These are phyloP conservation scores for Starmera caribaea DNA, from an alignment of 805 yeast species.

Conservation along the genomic window DNA sequence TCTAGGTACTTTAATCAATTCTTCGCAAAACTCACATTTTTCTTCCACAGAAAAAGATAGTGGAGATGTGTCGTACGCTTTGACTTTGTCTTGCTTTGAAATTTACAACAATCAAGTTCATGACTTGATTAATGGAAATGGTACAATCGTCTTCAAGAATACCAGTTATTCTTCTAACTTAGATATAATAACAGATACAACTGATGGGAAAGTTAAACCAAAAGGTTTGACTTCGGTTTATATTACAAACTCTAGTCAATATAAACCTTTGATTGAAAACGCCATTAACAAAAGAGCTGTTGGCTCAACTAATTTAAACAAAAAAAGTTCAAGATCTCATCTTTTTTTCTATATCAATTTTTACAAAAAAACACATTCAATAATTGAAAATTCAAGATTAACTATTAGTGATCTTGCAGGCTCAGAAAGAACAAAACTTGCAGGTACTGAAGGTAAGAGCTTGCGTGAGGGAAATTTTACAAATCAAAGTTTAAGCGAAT, in stretches of 20 bases:
- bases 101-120: slow-evolving; percentile 37
- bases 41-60: slow-evolving; percentile 6
- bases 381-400: slow-evolving; percentile 25
- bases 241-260: slow-evolving; percentile 27
- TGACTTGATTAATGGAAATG: slow-evolving; percentile 27
- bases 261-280: slow-evolving; percentile 26
- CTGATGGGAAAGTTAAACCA: slow-evolving; percentile 35
- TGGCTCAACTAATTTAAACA: slow-evolving; percentile 33
- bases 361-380: slow-evolving; percentile 17
- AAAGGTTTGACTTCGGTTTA: slow-evolving; percentile 30
- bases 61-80: slow-evolving; percentile 21
- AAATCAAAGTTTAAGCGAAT: slow-evolving; percentile 37
- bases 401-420: slow-evolving; percentile 47
- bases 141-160: not conserved
- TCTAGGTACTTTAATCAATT: too few species aligned
- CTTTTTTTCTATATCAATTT: slow-evolving; percentile 37
- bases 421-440: slow-evolving; percentile 37
- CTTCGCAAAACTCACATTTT: too few species aligned
- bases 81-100: slow-evolving; percentile 44
- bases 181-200: slow-evolving; percentile 33
- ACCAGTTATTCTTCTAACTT: slow-evolving; percentile 18
- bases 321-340: slow-evolving; percentile 40
- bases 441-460: slow-evolving; percentile 35
- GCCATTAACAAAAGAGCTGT: slow-evolving; percentile 32
- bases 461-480: slow-evolving; percentile 39